phyloP scores from a whole-genome alignment of 1,284 basidiomycete species.

The Pseudozyma pruni region DNA sequence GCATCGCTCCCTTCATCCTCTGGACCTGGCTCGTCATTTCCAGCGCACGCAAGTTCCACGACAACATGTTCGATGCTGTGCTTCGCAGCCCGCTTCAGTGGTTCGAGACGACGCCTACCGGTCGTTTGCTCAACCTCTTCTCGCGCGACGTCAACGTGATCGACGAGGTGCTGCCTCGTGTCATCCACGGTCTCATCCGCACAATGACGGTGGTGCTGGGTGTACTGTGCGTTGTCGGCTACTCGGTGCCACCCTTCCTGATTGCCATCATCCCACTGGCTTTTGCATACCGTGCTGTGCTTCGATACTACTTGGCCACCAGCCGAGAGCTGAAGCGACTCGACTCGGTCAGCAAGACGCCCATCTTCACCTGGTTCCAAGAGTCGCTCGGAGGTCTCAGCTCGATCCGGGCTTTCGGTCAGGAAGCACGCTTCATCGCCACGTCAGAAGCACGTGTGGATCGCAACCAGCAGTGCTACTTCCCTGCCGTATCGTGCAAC shows the following conservation, averaged over 20 bases:
- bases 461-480: slow-evolving; percentile 81
- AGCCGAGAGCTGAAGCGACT: slow-evolving; percentile 91
- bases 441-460: slow-evolving; percentile 84
- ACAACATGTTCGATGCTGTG: slow-evolving; percentile 60
- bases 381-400: slow-evolving; percentile 85
- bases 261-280: slow-evolving; percentile 69
- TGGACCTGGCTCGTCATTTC: slow-evolving; percentile 62
- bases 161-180: slow-evolving; percentile 71
- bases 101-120: slow-evolving; percentile 69
- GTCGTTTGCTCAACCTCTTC: slow-evolving; percentile 83
- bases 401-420: slow-evolving; percentile 77
- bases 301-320: slow-evolving; percentile 83
- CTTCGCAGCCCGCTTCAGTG: slow-evolving; percentile 64
- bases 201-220: slow-evolving; percentile 72
- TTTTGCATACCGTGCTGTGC: slow-evolving; percentile 58
- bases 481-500: slow-evolving; percentile 76
- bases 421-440: slow-evolving; percentile 75
- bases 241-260: slow-evolving; percentile 79
- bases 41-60: slow-evolving; percentile 62
- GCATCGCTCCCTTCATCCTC: slow-evolving; percentile 63
- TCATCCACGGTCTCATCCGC: slow-evolving; percentile 60
- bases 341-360: slow-evolving; percentile 87
- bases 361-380: slow-evolving; percentile 80
- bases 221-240: slow-evolving; percentile 78
- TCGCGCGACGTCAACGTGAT: slow-evolving; percentile 91